phyloP scores from a whole-genome alignment of 495 filamentous ascomycete genomes.

The Xylaria sp. region DNA sequence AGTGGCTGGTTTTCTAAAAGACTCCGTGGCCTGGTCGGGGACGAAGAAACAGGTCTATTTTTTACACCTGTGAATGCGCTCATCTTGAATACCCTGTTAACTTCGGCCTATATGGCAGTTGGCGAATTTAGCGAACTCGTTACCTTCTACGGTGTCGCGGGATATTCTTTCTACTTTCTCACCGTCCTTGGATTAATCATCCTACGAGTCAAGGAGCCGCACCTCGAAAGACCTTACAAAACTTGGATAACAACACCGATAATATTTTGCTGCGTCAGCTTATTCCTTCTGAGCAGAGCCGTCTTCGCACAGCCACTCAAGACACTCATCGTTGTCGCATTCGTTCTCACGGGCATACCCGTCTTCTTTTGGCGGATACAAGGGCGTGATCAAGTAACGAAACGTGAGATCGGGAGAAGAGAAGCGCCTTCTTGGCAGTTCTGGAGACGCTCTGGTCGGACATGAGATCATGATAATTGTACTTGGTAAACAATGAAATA shows the following conservation, averaged over 20 bases:
- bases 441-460: slow-evolving; percentile 45
- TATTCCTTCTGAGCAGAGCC: slow-evolving; percentile 87
- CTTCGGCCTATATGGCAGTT: slow-evolving; percentile 75
- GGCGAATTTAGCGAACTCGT: slow-evolving; percentile 92
- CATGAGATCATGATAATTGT: slow-evolving; percentile 24
- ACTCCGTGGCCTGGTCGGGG: slow-evolving; percentile 64
- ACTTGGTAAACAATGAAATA: not conserved
- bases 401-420: slow-evolving; percentile 41
- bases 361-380: slow-evolving; percentile 88
- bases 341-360: slow-evolving; percentile 82
- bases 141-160: slow-evolving; percentile 96
- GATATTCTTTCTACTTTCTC: slow-evolving; percentile 95
- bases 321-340: slow-evolving; percentile 82
- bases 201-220: slow-evolving; percentile 84
- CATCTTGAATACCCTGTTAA: slow-evolving; percentile 76
- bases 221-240: slow-evolving; percentile 85
- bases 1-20: slow-evolving; percentile 65
- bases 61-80: slow-evolving; percentile 93
- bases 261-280: slow-evolving; percentile 95
- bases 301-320: slow-evolving; percentile 90
- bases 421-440: slow-evolving; percentile 51
- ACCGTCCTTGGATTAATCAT: slow-evolving; percentile 94
- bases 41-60: slow-evolving; percentile 68
- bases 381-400: slow-evolving; percentile 53
- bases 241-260: slow-evolving; percentile 98